These are phyloP conservation scores for Pistacia integerrima DNA, from an alignment of 345 rosid species.

Conservation along the genomic window DNA sequence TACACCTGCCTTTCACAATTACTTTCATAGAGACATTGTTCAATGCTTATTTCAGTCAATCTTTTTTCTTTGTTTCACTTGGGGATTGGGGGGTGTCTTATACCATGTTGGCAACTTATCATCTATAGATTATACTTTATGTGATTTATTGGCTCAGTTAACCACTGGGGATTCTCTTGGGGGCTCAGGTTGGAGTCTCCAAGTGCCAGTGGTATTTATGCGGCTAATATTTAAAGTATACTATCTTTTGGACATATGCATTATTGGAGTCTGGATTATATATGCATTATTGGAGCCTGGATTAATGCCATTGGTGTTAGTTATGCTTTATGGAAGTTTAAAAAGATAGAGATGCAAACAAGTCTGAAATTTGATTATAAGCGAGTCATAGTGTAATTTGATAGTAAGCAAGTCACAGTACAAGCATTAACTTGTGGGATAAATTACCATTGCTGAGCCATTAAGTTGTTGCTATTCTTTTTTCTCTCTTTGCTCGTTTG, in stretches of 20 bases:
- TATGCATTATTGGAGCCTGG: not conserved
- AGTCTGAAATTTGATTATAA: not conserved
- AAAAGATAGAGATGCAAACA: not conserved
- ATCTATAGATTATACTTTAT: not conserved
- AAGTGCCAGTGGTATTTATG: not conserved
- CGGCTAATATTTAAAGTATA: not conserved
- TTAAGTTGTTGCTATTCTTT: not conserved
- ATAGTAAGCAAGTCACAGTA: not conserved
- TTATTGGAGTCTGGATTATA: not conserved
- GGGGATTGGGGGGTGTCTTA: not conserved
- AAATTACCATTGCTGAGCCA: not conserved
- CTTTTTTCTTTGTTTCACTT: no score
- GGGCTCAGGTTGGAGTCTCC: not conserved
- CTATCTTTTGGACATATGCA: not conserved
- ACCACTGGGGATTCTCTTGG: not conserved
- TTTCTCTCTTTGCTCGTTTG: not conserved
- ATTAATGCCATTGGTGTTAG: not conserved
- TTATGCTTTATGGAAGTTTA: no score
- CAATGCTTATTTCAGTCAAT: no score
- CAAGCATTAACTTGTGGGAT: not conserved
- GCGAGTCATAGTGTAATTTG: not conserved
- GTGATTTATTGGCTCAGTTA: not conserved
- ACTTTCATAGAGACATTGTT: not conserved
- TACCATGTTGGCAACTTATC: not conserved
- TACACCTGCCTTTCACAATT: not conserved